A percentile compares a stretch with the other conserved stretches of the same genome.
Conservation (phyloP, 2,329 filamentous ascomycete species). For the Pseudocercospora pini-densiflorae region DNA sequence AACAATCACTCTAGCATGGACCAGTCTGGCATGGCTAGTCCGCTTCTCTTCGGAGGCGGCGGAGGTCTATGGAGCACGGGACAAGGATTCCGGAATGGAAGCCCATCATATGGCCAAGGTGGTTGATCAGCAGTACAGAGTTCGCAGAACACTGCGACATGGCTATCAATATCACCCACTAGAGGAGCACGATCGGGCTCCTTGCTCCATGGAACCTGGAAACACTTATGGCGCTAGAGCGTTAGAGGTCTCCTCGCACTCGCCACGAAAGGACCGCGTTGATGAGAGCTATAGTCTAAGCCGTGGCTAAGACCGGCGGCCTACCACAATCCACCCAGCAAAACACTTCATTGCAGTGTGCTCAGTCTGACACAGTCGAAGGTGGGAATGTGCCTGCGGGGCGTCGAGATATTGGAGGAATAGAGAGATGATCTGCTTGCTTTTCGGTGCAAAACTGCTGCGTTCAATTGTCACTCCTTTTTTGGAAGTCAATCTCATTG, state of each 20-base stretch:
- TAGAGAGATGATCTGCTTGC: neutral
- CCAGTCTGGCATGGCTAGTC: constrained; percentile 44
- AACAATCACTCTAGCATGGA: constrained; percentile 28
- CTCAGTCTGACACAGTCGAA: neutral
- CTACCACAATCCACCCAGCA: neutral
- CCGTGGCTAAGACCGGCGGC: neutral
- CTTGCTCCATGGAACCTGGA: neutral
- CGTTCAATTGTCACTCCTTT: constrained; percentile 8
- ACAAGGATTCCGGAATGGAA: constrained; percentile 22
- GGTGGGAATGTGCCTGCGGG: neutral
- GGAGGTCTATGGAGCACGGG: constrained; percentile 44
- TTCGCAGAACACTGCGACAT: neutral
- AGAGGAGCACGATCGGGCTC: neutral
- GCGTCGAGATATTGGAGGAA: neutral
- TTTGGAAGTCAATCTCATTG: neutral
- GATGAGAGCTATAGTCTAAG: neutral
- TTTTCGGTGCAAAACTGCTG: neutral
- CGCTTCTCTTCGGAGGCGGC: constrained; percentile 46
- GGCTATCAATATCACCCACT: neutral
- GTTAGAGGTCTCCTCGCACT: neutral
- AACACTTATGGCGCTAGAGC: neutral
- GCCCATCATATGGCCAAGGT: constrained; percentile 30
- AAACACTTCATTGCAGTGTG: neutral
- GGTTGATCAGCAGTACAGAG: constrained; percentile 21
- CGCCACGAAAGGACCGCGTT: neutral